Evolutionary conservation across 2,329 filamentous ascomycete genomes (phyloP), one percentile per base, ranked within the genome.

Genomic region (Venturia aucupariae): DNA sequence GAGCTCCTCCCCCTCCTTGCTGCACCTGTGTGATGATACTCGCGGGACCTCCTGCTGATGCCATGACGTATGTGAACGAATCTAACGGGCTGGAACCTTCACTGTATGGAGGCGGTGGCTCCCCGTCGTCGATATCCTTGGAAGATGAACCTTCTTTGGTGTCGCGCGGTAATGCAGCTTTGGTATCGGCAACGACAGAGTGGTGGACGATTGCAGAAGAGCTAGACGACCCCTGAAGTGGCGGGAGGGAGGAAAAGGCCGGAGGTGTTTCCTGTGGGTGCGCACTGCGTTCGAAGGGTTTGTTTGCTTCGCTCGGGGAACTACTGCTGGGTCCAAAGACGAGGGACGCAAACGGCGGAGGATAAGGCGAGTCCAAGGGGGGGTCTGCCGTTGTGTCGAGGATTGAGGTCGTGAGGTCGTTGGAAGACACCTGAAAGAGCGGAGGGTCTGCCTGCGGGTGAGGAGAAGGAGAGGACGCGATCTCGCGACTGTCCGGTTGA

Each of bases 1-100:
- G 90, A 71, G 92, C 57, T 30, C 32, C 64, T 27, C 84, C 82
- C 61, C 89, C 92, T 69, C 89, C 89, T 78, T 99, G 94, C 75
- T 96, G 92, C 71, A 99, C 94, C 81, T 99, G 94, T 78, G 94
- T 99, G 80, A 99, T 96, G 75, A 99, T 96, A 85, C 94, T 97
- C 81, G 92, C 89, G 71, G 92, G 90, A 80, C 92, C 93, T 82
- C 93, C 93, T 79, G 93, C 92, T 76, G 92, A 90, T 79, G 94
- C 92, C 94, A 99, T 99, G 75, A 96, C 86, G 85, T 95, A 99
- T 71, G 89, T 88, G 74, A 99, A 99, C 65, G 91, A 90, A 67
- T 89, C 84, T 75, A 99, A 86, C 67, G 94, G 94, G 80, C 91
- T 97, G 67, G 87, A 89, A 71, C 93, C 92, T 85, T 97, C 93